Evolutionary conservation across 176 grass and related monocot genomes (phyloP).

Genomic region (Zea luxurians): DNA sequence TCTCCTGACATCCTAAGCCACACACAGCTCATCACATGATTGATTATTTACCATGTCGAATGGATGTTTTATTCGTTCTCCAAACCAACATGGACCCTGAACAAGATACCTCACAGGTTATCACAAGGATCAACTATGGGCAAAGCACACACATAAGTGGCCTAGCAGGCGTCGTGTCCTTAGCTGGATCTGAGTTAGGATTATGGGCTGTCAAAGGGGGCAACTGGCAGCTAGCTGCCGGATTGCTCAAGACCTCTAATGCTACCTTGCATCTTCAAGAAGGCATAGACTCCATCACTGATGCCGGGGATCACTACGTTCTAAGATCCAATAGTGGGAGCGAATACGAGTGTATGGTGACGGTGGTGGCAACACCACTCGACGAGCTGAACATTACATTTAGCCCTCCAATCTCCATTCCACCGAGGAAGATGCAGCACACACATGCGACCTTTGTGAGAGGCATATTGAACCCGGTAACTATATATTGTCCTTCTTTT

Average conservation of each 20-base stretch:
- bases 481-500: no score
- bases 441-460: slow-evolving; percentile 82
- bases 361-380: slow-evolving; percentile 77
- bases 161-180: slow-evolving; percentile 75
- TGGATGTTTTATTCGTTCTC: no score
- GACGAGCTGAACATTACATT: slow-evolving; percentile 89
- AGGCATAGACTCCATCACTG: slow-evolving; percentile 64
- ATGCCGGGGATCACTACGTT: slow-evolving; percentile 66
- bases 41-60: no score
- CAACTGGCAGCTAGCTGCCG: slow-evolving; percentile 71
- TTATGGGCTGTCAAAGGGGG: slow-evolving; percentile 84
- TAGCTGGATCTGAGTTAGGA: slow-evolving; percentile 77
- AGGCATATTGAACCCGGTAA: slow-evolving; percentile 80
- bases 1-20: neutral
- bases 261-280: slow-evolving; percentile 81
- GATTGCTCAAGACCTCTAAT: slow-evolving; percentile 66
- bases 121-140: slow-evolving; percentile 97
- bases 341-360: slow-evolving; percentile 65
- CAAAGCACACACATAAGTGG: slow-evolving; percentile 76
- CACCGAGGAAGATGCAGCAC: slow-evolving; percentile 81
- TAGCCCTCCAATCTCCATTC: slow-evolving; percentile 62
- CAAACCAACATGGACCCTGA: neutral
- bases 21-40: no score
- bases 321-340: slow-evolving; percentile 68
- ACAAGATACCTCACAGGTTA: slow-evolving; percentile 60